Conservation (phyloP, 1,284 basidiomycete genomes). For the Naganishia albida region DNA sequence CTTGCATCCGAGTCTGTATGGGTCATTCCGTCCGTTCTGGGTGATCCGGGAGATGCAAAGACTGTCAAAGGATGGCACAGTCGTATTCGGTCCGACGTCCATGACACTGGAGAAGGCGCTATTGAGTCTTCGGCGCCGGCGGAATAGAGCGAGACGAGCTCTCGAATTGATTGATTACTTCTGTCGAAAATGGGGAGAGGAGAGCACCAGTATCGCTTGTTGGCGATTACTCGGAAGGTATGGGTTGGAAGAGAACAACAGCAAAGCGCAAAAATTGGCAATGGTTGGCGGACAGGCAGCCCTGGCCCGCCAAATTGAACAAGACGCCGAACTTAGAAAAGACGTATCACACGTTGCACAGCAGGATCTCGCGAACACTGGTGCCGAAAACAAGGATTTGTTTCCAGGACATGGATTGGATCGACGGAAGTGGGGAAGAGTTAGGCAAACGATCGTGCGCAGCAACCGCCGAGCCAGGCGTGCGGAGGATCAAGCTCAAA, state of each 20-base stretch:
- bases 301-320: neutral
- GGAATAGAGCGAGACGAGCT: constrained; percentile 4
- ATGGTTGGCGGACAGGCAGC: constrained; percentile 9
- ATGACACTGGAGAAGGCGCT: constrained; percentile 26
- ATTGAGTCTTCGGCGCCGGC: constrained; percentile 3
- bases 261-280: constrained; percentile 1
- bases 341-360: neutral
- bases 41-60: constrained; percentile 12
- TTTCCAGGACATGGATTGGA: constrained; percentile 11
- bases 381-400: neutral
- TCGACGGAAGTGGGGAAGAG: constrained; percentile 17
- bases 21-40: constrained; percentile 5
- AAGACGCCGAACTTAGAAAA: neutral
- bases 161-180: constrained; percentile 14
- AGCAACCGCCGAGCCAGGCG: neutral
- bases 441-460: constrained; percentile 8
- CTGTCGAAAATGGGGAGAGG: constrained; percentile 15
- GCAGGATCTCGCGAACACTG: neutral
- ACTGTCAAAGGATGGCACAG: neutral
- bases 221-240: constrained; percentile 28
- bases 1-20: constrained; percentile 25
- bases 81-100: constrained; percentile 7
- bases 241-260: constrained; percentile 18
- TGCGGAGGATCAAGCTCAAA: neutral
- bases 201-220: constrained; percentile 15